These are phyloP conservation scores for Vigna unguiculata DNA, from an alignment of 306 rosid species.

Conservation along the genomic window DNA sequence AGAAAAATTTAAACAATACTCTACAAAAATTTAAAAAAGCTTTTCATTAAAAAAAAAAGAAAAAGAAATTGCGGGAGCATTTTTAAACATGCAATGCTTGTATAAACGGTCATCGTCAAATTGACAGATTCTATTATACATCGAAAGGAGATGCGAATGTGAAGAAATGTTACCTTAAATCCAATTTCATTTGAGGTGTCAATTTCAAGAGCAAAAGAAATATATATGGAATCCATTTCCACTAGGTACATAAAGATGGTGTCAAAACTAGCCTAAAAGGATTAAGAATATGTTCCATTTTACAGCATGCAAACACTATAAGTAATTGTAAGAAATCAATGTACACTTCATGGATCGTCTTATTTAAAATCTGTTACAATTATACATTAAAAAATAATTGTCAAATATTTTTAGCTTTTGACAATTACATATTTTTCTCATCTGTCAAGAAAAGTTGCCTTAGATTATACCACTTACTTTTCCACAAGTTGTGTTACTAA, in stretches of 20 bases:
- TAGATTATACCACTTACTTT: no score
- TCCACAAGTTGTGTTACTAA: no score
- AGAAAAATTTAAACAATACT: background rate
- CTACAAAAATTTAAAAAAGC: background rate
- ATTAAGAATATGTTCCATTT: background rate
- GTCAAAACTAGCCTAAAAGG: background rate
- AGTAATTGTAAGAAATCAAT: no score
- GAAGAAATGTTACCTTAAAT: constrained; percentile 14
- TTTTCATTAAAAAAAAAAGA: background rate
- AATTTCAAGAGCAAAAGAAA: background rate
- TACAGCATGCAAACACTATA: no score
- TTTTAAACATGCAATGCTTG: background rate
- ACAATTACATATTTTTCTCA: no score
- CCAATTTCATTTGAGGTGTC: constrained; percentile 4
- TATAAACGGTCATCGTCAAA: background rate
- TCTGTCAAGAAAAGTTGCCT: no score
- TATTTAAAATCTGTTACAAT: no score
- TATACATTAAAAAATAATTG: no score
- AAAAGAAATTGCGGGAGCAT: background rate
- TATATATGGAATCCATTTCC: background rate
- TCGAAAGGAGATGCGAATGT: constrained; percentile 17
- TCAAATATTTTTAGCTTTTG: no score
- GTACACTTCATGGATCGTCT: no score
- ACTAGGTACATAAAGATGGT: background rate
- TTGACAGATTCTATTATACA: constrained; percentile 3